phyloP scores from a whole-genome alignment of 2,329 filamentous ascomycete genomes.

The Sporothrix globosa region DNA sequence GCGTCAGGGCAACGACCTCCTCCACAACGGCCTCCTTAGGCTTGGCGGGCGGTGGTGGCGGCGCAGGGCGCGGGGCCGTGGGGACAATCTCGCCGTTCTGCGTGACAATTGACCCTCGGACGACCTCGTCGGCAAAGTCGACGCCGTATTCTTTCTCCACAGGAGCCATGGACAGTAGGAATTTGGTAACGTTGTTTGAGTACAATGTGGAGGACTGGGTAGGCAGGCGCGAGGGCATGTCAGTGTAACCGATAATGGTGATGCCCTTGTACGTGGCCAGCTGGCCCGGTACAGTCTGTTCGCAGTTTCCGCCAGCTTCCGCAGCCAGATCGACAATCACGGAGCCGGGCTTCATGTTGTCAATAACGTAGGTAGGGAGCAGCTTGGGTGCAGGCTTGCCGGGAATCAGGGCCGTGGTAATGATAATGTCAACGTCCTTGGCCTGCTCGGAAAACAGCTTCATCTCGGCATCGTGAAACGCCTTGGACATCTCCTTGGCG shows the following conservation, averaged over 20 bases:
- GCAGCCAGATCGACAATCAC: constrained; percentile 87
- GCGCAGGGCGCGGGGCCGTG: constrained; percentile 69
- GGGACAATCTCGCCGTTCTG: constrained; percentile 76
- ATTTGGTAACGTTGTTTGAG: constrained; percentile 92
- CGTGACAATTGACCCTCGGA: constrained; percentile 81
- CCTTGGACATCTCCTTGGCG: constrained; percentile 91
- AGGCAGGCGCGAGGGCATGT: constrained; percentile 81
- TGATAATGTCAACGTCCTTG: constrained; percentile 86
- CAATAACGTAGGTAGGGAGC: constrained; percentile 77
- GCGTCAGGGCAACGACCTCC: constrained; percentile 67
- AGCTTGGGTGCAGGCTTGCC: constrained; percentile 81
- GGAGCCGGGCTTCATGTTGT: constrained; percentile 86
- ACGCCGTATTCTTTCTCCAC: constrained; percentile 78
- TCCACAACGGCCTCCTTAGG: constrained; percentile 61
- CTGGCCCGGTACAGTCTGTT: constrained; percentile 75
- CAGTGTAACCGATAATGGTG: constrained; percentile 86
- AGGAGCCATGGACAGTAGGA: constrained; percentile 78
- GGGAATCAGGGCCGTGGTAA: constrained; percentile 90
- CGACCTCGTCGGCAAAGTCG: constrained; percentile 81
- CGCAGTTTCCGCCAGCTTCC: constrained; percentile 86
- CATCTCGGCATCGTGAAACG: constrained; percentile 92
- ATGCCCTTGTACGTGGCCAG: constrained; percentile 73
- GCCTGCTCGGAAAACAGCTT: constrained; percentile 87
- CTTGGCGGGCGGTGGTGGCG: constrained; percentile 59
- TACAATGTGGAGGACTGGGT: constrained; percentile 90